Evolutionary conservation across 495 filamentous ascomycete species (phyloP), one percentile per base, ranked within the genome.

Genomic region (Bryoglossum gracile): DNA sequence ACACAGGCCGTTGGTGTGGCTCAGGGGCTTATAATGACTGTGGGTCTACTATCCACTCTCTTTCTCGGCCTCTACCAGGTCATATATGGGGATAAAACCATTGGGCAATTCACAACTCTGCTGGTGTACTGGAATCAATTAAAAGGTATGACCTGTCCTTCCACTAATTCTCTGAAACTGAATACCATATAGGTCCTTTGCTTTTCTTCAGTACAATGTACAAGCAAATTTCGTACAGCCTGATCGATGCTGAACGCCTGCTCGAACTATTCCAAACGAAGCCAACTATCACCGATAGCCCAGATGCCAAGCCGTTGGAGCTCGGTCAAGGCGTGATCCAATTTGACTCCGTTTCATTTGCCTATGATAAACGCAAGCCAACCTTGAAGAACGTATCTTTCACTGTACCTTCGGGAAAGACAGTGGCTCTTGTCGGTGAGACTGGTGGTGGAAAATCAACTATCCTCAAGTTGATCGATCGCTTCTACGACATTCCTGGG

Each of bases 401-500:
- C 54, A 67, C 60, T 34, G 77, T 72, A 37, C 64, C 66, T 5
- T 63, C 75, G 1, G 86, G 86, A 13, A 71, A 74, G 46, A 87
- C 82, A 6, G 71, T 85, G 10, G 86, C 85, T 6, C 73, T 90
- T 14, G 86, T 89, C n/a, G 87, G 86, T 2, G 75, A 79, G 52
- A 86, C 83, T 2, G 86, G 86, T 17, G 76, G 76, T 19, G 86
- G 86, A 16, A 92, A 90, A 57, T 84, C 84, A 2, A 87, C 84
- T 2, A 80, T 87, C 32, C 66, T 89, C 36, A 83, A 86, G 53
- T 72, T 90, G 5, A 72, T 89, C 14, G 71, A 78, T 50, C 72
- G 86, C 0, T 82, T 83, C 60, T 89, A 86, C 65, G 82, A 90
- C 54, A 72, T 83, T 2, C 73, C 67, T 3, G 57, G 59, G 10